These are phyloP conservation scores for Ceratobasidium sp. DNA, from an alignment of 1,284 basidiomycete species.

Conservation along the genomic window DNA sequence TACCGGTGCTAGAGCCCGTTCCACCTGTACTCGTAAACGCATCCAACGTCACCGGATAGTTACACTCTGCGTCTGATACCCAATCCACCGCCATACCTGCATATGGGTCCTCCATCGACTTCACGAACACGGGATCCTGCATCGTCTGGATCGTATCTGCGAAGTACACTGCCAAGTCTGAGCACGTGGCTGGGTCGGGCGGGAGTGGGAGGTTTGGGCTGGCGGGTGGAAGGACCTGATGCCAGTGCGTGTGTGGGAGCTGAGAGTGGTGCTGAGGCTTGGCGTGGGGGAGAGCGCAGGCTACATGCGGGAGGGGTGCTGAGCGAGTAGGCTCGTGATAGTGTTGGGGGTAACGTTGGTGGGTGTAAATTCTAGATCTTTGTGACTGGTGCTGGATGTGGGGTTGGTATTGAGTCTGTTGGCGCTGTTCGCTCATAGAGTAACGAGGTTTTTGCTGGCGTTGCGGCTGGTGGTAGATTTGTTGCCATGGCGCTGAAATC, in stretches of 20 bases:
- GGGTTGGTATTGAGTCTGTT: background rate
- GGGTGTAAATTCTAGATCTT: background rate
- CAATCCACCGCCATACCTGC: constrained; percentile 14
- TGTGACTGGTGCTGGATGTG: background rate
- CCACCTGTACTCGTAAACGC: background rate
- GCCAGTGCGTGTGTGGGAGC: constrained; percentile 28
- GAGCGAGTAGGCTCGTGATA: background rate
- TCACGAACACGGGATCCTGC: constrained; percentile 27
- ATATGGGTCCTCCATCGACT: constrained; percentile 19
- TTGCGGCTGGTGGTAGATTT: background rate
- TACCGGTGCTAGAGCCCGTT: no score
- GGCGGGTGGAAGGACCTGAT: constrained; percentile 14
- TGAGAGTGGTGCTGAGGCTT: constrained; percentile 29
- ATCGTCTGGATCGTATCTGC: constrained; percentile 14
- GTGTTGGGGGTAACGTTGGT: background rate
- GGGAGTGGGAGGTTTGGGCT: constrained; percentile 33
- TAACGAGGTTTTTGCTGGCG: no score
- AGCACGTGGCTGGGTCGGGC: constrained; percentile 22
- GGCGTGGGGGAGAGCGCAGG: constrained; percentile 11
- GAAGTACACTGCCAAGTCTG: constrained; percentile 30
- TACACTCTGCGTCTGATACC: constrained; percentile 3
- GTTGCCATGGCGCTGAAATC: background rate
- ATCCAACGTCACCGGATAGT: constrained; percentile 9
- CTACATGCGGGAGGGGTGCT: constrained; percentile 23
- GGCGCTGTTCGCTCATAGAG: constrained; percentile 4